Conservation (phyloP, 2,329 filamentous ascomycete species). For the Biscogniauxia sp. region DNA sequence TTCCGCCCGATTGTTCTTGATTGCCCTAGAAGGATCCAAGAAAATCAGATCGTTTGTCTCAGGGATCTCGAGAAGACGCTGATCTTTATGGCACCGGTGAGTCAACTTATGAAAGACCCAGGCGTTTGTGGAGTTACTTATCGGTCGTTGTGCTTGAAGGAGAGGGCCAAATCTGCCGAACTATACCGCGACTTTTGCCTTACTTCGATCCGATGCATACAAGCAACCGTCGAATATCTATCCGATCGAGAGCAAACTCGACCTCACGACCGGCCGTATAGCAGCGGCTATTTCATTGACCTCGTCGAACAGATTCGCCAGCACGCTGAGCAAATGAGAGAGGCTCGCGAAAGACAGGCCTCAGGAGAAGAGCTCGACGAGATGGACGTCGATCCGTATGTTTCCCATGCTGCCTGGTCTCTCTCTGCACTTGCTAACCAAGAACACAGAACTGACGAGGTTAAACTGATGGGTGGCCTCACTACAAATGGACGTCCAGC, state of each 20-base stretch:
- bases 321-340: constrained; percentile 82
- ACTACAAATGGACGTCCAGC: constrained; percentile 78
- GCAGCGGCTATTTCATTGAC: constrained; percentile 95
- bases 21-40: constrained; percentile 74
- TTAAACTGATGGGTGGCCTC: constrained; percentile 79
- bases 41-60: constrained; percentile 84
- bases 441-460: constrained; percentile 55
- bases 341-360: constrained; percentile 65
- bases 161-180: constrained; percentile 68
- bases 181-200: constrained; percentile 86
- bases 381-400: constrained; percentile 60
- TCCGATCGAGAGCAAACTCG: constrained; percentile 83
- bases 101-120: constrained; percentile 56
- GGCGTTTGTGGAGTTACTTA: constrained; percentile 63
- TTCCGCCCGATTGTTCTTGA: constrained; percentile 79
- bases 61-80: constrained; percentile 93
- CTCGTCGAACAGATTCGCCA: constrained; percentile 89
- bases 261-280: constrained; percentile 85
- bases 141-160: constrained; percentile 72
- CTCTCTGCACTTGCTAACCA: constrained; percentile 25
- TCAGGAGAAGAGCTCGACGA: constrained; percentile 48
- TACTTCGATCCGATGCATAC: constrained; percentile 84
- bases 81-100: constrained; percentile 89
- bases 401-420: constrained; percentile 20
- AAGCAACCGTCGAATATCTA: constrained; percentile 82